Evolutionary conservation across 2,329 filamentous ascomycete genomes (phyloP), one percentile per base, ranked within the genome.

Genomic region (Ophiognomonia clavigignenti-juglandacearum): DNA sequence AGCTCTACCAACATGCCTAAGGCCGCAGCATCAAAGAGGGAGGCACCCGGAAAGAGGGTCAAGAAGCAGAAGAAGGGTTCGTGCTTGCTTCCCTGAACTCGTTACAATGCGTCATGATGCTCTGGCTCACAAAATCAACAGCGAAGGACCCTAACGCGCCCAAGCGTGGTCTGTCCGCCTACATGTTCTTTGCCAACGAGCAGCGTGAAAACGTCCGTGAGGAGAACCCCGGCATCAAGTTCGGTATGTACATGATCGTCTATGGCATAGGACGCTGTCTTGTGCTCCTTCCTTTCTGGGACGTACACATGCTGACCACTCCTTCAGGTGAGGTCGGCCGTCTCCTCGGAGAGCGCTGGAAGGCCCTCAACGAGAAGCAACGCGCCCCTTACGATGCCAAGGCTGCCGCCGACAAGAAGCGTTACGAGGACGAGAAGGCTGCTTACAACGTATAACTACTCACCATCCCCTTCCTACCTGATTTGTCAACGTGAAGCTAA

Each of bases 131-230:
- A 53, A 27, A 52, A 34, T 16, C n/a, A 23, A 18, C 11, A 4
- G 13, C 16, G 36, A 8, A 61, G 95, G 91, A 96, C 73, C 90
- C 90, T 72, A 96, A 96, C 74, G 92, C 91, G 52, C 93, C 93
- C 69, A 98, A 97, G 90, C 90, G 93, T 73, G 93, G 92, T 77
- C 88, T 98, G 42, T 97, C 93, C 45, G 93, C 93, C 56, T 98
- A 98, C 83, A 98, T 98, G 93, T 97, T 97, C 86, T 98, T 97
- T 70, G 93, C 93, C 82, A 97, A 97, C 66, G 93, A 97, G 74
- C 89, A 96, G 75, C 91, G 93, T 61, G 92, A 97, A 67, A 95
- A 93, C 70, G 93, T 98, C 60, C 89, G 93, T 61, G 90, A 96
- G 68, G 92, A 97, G 73, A 97, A 97, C 80, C 92, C 92, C 32